These are phyloP conservation scores for Chrysanthemum makinoi DNA, from an alignment of 129 eudicot genomes.

Conservation along the genomic window DNA sequence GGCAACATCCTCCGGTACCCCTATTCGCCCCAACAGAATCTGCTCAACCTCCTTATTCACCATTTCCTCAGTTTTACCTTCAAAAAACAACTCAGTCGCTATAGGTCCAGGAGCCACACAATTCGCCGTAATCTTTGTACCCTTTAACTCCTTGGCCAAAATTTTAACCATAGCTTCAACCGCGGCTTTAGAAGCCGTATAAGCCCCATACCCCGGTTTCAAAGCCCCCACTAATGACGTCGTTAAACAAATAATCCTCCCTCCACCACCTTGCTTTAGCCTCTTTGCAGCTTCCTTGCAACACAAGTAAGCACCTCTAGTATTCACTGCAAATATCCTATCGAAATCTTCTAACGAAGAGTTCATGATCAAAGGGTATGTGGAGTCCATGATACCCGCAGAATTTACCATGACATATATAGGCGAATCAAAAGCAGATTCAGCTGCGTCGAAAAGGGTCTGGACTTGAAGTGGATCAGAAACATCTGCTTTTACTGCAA, in stretches of 20 bases:
- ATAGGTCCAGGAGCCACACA: slow-evolving; percentile 67
- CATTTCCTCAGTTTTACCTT: slow-evolving; percentile 47
- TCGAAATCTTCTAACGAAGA: slow-evolving; percentile 38
- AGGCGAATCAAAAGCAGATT: slow-evolving; percentile 34
- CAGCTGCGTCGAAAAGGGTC: slow-evolving; percentile 46
- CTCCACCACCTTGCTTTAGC: slow-evolving; percentile 51
- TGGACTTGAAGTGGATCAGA: slow-evolving; percentile 48
- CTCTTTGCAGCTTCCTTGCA: slow-evolving; percentile 50
- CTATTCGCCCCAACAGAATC: slow-evolving; percentile 48
- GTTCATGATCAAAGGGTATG: slow-evolving; percentile 24
- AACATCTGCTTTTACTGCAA: slow-evolving; percentile 47
- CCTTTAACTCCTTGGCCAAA: slow-evolving; percentile 63
- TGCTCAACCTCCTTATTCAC: slow-evolving; percentile 32
- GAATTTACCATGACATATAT: slow-evolving; percentile 41
- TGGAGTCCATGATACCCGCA: slow-evolving; percentile 47
- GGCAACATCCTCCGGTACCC: slow-evolving; percentile 47
- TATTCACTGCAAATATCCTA: slow-evolving; percentile 36
- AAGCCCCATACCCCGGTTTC: slow-evolving; percentile 51
- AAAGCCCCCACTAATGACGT: slow-evolving; percentile 43
- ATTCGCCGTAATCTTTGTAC: slow-evolving; percentile 60
- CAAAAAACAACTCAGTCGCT: slow-evolving; percentile 53
- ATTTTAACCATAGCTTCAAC: slow-evolving; percentile 70
- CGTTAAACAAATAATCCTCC: slow-evolving; percentile 55
- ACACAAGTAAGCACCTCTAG: slow-evolving; percentile 48
- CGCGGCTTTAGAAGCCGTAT: slow-evolving; percentile 66